Base-by-base conservation (phyloP, 2,329 filamentous ascomycete genomes). In the Mycocentrospora acerina region DNA sequence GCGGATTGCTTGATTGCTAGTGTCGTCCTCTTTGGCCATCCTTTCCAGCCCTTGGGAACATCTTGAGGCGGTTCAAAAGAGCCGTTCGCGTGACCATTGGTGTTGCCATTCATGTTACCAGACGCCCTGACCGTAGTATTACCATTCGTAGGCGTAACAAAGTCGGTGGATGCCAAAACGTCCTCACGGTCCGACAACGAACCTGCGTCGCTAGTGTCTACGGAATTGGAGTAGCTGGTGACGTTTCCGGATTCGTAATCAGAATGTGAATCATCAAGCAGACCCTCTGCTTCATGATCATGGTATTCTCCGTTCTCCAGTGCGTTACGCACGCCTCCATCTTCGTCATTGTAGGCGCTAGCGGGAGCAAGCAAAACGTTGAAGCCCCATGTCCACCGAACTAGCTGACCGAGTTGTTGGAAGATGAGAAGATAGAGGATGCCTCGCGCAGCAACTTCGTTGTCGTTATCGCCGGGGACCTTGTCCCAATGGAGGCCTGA, bases 381-480 rank as follows among this genome's bases (percentile, higher is more conserved):
- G 67, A 95, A 97, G 9, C 93, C 93, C 93, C 93, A 98, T 48
- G 88, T 96, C 93, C 93, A 98, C 42, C 93, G 82, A 14, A 98
- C 84, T 17, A 97, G 75, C 69, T 98, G 93, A 15, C 93, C 93
- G 3, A 98, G 80, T 66, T 98, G 93, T 71, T 98, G 93, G 71
- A 98, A 98, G 53, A 98, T 94, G 46, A 98, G 77, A 9, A 98
- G 78, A 62, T 98, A 98, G 1, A 98, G 74, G 45, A 98, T 97
- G 43, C 93, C 93, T 46, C 93, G 83, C 3, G 93, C 91, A 16
- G 82, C 90, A 14, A 98, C 93, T 67, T 97, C 89, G 42, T 95
- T 87, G 59, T 97, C 91, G 59, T 94, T 97, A 57, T 98, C 93
- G 37, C 88, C 86, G 0, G 88, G 87, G 33, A 97, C 81, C 51